Evolutionary conservation across 495 filamentous ascomycete genomes (phyloP).

Genomic region (Cercophora newfieldiana): DNA sequence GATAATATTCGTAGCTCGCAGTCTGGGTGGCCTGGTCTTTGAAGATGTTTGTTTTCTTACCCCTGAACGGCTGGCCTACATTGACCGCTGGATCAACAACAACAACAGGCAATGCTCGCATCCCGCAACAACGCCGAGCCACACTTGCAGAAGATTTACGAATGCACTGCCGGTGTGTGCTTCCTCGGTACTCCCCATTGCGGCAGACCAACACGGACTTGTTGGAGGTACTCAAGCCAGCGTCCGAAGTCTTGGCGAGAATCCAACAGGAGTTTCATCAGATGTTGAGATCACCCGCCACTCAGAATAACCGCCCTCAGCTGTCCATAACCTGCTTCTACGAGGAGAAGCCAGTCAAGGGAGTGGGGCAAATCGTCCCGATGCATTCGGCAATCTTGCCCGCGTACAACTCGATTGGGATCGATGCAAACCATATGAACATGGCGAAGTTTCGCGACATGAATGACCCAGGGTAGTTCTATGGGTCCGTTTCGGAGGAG

Average conservation of each 20-base stretch:
- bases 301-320: neutral
- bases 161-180: conserved; percentile 6
- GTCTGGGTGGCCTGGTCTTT: conserved; percentile 7
- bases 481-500: too few relatives aligned
- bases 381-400: too few relatives aligned
- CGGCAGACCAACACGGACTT: conserved; percentile 10
- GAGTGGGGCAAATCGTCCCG: neutral
- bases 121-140: conserved; percentile 8
- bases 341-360: conserved; percentile 10
- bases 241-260: conserved; percentile 13
- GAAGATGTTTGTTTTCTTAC: conserved; percentile 10
- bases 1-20: conserved; percentile 5
- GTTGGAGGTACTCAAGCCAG: neutral
- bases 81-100: conserved; percentile 4
- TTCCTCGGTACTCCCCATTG: conserved; percentile 7
- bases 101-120: conserved; percentile 9
- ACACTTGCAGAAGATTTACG: conserved; percentile 6
- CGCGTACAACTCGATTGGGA: too few relatives aligned
- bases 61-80: neutral
- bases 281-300: neutral
- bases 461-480: too few relatives aligned
- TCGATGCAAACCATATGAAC: too few relatives aligned
- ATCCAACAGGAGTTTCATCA: conserved; percentile 2
- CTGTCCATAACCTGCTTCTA: conserved; percentile 6
- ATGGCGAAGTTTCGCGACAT: too few relatives aligned